These are phyloP conservation scores for Endotrypanum monterogeii DNA, from an alignment of 208 protist genomes.

Conservation along the genomic window DNA sequence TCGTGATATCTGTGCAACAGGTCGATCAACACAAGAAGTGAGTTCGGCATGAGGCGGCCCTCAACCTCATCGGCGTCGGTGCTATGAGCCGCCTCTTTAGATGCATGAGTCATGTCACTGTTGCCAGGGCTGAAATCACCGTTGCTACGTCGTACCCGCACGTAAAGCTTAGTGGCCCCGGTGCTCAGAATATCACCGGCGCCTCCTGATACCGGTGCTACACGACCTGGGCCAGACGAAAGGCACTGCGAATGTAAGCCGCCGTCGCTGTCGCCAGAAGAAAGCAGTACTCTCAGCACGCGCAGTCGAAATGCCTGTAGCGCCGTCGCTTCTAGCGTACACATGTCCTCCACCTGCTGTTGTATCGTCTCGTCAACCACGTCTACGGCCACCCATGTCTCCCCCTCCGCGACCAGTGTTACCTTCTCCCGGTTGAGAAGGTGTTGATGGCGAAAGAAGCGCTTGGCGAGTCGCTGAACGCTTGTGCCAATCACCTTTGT, in stretches of 20 bases:
- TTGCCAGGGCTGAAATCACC: neutral
- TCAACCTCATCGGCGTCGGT: slow-evolving; percentile 41
- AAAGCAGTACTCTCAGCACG: slow-evolving; percentile 15
- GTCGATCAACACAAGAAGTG: slow-evolving; percentile 76
- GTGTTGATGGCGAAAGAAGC: slow-evolving; percentile 66
- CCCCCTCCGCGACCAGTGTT: slow-evolving; percentile 59
- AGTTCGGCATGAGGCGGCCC: slow-evolving; percentile 67
- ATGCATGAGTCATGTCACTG: neutral
- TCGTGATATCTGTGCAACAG: slow-evolving; percentile 76
- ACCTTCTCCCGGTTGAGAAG: slow-evolving; percentile 60
- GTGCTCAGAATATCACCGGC: slow-evolving; percentile 25
- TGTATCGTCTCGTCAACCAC: slow-evolving; percentile 61
- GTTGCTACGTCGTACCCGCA: slow-evolving; percentile 22
- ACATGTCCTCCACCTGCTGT: slow-evolving; percentile 62
- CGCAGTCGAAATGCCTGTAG: slow-evolving; percentile 38
- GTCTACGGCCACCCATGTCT: slow-evolving; percentile 68
- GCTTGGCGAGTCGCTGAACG: slow-evolving; percentile 50
- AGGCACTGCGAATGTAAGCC: neutral
- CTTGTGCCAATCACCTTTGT: slow-evolving; percentile 45
- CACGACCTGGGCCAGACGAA: slow-evolving; percentile 16
- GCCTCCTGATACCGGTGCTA: neutral
- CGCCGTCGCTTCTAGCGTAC: slow-evolving; percentile 37
- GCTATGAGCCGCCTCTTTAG: neutral
- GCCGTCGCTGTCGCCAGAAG: slow-evolving; percentile 6
- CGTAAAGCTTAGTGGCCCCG: slow-evolving; percentile 40